A percentile compares a stretch with the other conserved stretches of the same genome.
phyloP scores from a whole-genome alignment of 2,329 filamentous ascomycete species.

The Saccharata proteae region DNA sequence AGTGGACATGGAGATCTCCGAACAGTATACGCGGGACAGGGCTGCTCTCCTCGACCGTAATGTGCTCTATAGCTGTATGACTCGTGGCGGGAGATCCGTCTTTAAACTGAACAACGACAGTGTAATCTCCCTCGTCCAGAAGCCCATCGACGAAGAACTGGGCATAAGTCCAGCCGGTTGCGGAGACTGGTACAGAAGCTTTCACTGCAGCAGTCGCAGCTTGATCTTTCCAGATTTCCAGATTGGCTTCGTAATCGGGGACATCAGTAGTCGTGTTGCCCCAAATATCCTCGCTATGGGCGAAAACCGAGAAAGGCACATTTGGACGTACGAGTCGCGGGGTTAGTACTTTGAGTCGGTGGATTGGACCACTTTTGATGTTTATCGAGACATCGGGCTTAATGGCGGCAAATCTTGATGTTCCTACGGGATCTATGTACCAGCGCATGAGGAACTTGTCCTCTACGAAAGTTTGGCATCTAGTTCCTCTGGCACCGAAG shows the following conservation, averaged over 20 bases:
- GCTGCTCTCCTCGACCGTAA: constrained; percentile 11
- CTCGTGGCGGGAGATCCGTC: no score
- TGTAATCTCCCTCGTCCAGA: no score
- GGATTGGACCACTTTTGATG: constrained; percentile 14
- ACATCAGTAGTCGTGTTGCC: constrained; percentile 16
- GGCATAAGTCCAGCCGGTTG: no score
- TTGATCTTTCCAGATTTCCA: no score
- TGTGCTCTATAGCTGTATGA: constrained; percentile 7
- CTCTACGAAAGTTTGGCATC: constrained; percentile 26
- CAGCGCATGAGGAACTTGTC: constrained; percentile 23
- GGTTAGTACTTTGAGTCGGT: constrained; percentile 14
- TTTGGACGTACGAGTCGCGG: constrained; percentile 9
- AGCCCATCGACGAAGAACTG: no score
- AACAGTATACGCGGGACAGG: constrained; percentile 17
- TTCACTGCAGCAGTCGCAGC: no score
- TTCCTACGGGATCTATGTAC: constrained; percentile 27
- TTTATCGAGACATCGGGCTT: constrained; percentile 18
- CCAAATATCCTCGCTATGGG: constrained; percentile 13
- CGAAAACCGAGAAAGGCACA: not conserved
- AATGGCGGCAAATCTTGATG: constrained; percentile 22
- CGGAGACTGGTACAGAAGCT: no score
- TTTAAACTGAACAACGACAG: no score
- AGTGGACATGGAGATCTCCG: constrained; percentile 26
- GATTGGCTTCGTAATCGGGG: not conserved
- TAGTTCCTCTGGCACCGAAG: constrained; percentile 20